Conservation (phyloP, 352 stramenopile genomes). For the Labyrinthula sp. region DNA sequence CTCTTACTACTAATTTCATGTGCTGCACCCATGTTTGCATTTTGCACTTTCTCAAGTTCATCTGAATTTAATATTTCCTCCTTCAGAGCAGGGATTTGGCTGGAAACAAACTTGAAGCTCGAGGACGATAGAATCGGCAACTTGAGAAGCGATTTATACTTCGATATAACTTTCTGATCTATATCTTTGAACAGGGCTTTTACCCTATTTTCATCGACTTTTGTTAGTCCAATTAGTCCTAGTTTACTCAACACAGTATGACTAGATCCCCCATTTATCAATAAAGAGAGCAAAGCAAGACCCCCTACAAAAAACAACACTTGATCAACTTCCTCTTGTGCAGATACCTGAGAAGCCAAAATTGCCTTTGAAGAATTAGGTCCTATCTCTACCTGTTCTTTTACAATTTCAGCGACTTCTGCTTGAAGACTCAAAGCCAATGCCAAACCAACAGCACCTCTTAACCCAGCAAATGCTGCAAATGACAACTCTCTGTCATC, state of each 20-base stretch:
- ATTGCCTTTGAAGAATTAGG: too few relatives aligned
- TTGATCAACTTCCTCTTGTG: slow-evolving; percentile 9
- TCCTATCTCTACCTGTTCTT: background rate
- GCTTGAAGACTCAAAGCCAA: slow-evolving; percentile 36
- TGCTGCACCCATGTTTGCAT: too few relatives aligned
- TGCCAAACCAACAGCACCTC: slow-evolving; percentile 38
- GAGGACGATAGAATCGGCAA: slow-evolving; percentile 3
- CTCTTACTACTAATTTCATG: too few relatives aligned
- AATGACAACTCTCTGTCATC: slow-evolving; percentile 25
- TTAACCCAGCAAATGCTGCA: slow-evolving; percentile 31
- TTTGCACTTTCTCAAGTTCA: too few relatives aligned
- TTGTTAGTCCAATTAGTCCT: slow-evolving; percentile 1
- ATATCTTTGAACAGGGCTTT: slow-evolving; percentile 14
- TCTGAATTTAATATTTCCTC: too few relatives aligned
- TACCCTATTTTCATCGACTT: slow-evolving; percentile 1
- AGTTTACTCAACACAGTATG: slow-evolving; percentile 10
- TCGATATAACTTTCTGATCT: slow-evolving; percentile 16
- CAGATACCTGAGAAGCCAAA: slow-evolving; percentile 10
- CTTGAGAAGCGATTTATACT: slow-evolving; percentile 19
- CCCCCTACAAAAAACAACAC: slow-evolving; percentile 32
- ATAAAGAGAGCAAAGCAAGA: slow-evolving; percentile 38
- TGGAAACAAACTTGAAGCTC: background rate
- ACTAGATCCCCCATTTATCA: slow-evolving; percentile 38
- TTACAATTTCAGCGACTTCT: background rate
- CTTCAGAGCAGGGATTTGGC: slow-evolving; percentile 12